Percentiles rank a stretch among this genome's conserved stretches.
Evolutionary conservation across 2,329 filamentous ascomycete genomes (phyloP).

Genomic region (Ophiobolus disseminans): DNA sequence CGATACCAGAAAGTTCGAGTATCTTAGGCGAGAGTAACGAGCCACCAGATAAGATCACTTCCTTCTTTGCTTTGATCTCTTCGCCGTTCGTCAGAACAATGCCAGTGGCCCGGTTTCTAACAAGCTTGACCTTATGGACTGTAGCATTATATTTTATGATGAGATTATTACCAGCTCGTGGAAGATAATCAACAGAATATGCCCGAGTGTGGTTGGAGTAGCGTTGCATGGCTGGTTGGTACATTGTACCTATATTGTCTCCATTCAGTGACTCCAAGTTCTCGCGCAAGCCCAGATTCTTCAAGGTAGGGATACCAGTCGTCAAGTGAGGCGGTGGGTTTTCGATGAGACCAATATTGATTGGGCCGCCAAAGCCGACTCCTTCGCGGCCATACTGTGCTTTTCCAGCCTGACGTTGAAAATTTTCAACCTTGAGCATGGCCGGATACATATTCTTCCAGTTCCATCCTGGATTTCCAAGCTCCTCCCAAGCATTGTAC

Average conservation of each 20-base stretch:
- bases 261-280: conserved; percentile 57
- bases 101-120: conserved; percentile 27
- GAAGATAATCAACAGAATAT: conserved; percentile 55
- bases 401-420: conserved; percentile 20
- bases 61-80: conserved; percentile 34
- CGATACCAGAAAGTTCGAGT: conserved; percentile 32
- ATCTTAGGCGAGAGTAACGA: conserved; percentile 25
- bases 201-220: conserved; percentile 56
- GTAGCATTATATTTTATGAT: conserved; percentile 43
- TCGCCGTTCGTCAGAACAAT: conserved; percentile 33
- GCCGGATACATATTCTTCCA: conserved; percentile 55
- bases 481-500: conserved; percentile 61
- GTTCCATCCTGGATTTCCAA: conserved; percentile 64
- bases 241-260: conserved; percentile 57
- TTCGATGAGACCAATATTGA: conserved; percentile 49
- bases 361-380: conserved; percentile 35
- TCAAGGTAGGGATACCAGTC: conserved; percentile 55
- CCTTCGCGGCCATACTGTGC: conserved; percentile 32
- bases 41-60: conserved; percentile 33
- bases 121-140: conserved; percentile 49
- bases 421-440: conserved; percentile 42
- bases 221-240: conserved; percentile 58
- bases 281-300: conserved; percentile 51
- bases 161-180: conserved; percentile 52
- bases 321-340: conserved; percentile 53